Evolutionary conservation across 345 rosid species (phyloP), one percentile per base, ranked within the genome.

Genomic region (Camelina sativa): DNA sequence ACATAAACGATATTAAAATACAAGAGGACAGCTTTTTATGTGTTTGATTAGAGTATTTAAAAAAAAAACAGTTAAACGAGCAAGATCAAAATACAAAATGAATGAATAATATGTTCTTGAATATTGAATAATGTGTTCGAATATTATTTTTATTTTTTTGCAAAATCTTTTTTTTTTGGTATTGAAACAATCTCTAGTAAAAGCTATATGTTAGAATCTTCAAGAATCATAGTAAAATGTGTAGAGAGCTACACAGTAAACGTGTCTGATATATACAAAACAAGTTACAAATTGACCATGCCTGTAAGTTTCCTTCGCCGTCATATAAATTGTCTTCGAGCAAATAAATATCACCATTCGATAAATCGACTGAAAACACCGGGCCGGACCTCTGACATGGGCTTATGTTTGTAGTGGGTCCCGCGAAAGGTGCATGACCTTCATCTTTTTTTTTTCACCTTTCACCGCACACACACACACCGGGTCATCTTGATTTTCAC

Each of bases 381-480:
- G 57, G 74, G 66, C 74, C 48, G 22, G 22, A 70, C 12, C 43
- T 35, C 35, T 60, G 58, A 34, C 51, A 61, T 71, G 50, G 75
- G 59, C 40, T 61, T 50, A 35, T 48, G 16, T 13, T 8, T 59
- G 7, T 28, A 10, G 55, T 59, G 19, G 59, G 38, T 60, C 75
- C 75, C 60, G 37, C 28, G 13, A 47, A 19, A 60, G 6, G 13
- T 35, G 10, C 43, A 30, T 22, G 2, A 37, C 41, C 4, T 63
- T 50, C 0, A 55, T 4, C 5, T 30, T 34, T 28, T 28, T 28
- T 28, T 28, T 28, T 28, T 28, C 4, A 25, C 5, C 30, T 28
- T 28, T 28, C 5, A 28, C 30, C 30, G 30, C 30, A 4, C 4
- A 28, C 30, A 28, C 28, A 25, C 28, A 25, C 30, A 28, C 30